Evolutionary conservation across 176 grass and related monocot genomes (phyloP), one percentile per base, ranked within the genome.

Genomic region (Bolboschoenus planiculmis): DNA sequence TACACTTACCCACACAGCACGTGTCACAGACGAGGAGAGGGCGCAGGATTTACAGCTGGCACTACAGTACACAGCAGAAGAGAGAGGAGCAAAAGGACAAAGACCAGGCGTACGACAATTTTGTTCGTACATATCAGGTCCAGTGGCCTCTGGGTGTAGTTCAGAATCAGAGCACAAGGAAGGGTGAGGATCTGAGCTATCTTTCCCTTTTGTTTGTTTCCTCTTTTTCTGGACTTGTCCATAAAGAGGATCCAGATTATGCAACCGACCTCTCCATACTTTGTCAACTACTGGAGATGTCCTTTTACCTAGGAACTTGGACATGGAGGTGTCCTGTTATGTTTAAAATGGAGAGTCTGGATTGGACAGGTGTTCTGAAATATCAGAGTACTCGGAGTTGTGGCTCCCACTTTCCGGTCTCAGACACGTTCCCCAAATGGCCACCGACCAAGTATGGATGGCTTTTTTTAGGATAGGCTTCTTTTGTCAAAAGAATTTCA

Each of bases 21-120:
- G 10, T 23, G 53, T 7, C 47, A 62, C 20, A 50, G 39, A 82
- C 37, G 44, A 65, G 3, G n/a, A 80, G 11, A 40, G 10, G 51
- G 33, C 54, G 1, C 24, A 82, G 24, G 56, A 66, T 39, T 27
- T 65, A 64, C 36, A 85, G 84, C 84, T 84, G 83, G 83, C 66
- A n/a, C 33, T 0, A 67, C 34, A 84, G 8, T 71, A 58, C 29
- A 61, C 30, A 27, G 20, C 24, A 79, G 56, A 46, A 39, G 72
- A 67, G 39, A 51, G 58, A 78, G 51, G 13, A 0, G 35, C 7
- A 21, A 51, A 74, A 35, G 26, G 39, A 56, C 54, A n/a, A 48
- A 55, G 34, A 56, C 36, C 53, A 78, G 42, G 70, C 40, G 72
- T 78, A 59, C 51, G 72, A 64, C 83, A 85, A 79, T 37, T 78